Percentiles rank a stretch among this genome's conserved stretches.
phyloP scores from a whole-genome alignment of 352 stramenopile species.

The Phytophthora europaea region DNA sequence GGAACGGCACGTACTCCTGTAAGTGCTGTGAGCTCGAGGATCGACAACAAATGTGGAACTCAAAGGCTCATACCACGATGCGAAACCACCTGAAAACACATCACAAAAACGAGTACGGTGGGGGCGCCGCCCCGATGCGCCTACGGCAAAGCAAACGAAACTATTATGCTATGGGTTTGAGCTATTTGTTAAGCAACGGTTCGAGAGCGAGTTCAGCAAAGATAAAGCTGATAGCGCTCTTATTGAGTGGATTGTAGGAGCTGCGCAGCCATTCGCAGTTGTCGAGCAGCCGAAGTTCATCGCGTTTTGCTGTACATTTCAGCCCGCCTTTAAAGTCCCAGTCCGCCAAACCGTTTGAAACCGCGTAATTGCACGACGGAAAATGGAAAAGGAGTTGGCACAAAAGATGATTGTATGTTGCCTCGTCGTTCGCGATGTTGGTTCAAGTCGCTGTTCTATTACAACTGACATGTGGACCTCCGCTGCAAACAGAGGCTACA shows the following conservation, averaged over 20 bases:
- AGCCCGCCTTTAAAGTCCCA: constrained; percentile 9
- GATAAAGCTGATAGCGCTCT: constrained; percentile 5
- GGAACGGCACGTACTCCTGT: too few relatives aligned
- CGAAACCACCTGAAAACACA: too few relatives aligned
- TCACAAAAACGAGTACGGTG: too few relatives aligned
- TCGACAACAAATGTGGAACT: too few relatives aligned
- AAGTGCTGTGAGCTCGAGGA: too few relatives aligned
- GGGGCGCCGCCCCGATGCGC: not conserved
- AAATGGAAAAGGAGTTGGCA: constrained; percentile 5
- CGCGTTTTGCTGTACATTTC: not conserved
- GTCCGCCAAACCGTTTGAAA: constrained; percentile 9
- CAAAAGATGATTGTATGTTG: not conserved
- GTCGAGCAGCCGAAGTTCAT: constrained; percentile 19
- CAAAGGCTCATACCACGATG: too few relatives aligned
- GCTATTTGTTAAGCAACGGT: constrained; percentile 1
- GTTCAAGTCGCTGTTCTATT: too few relatives aligned
- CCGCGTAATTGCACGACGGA: constrained; percentile 8
- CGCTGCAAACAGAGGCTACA: too few relatives aligned
- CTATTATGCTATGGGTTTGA: constrained; percentile 12
- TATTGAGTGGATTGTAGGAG: constrained; percentile 14
- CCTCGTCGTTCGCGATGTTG: too few relatives aligned
- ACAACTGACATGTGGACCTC: too few relatives aligned
- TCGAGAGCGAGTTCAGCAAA: constrained; percentile 5
- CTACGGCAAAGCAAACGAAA: not conserved
- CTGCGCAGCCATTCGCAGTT: constrained; percentile 4